A percentile compares a stretch with the other conserved stretches of the same genome.
Evolutionary conservation across 371 early-diverging fungal species (phyloP).

Genomic region (Mucor lusitanicus): DNA sequence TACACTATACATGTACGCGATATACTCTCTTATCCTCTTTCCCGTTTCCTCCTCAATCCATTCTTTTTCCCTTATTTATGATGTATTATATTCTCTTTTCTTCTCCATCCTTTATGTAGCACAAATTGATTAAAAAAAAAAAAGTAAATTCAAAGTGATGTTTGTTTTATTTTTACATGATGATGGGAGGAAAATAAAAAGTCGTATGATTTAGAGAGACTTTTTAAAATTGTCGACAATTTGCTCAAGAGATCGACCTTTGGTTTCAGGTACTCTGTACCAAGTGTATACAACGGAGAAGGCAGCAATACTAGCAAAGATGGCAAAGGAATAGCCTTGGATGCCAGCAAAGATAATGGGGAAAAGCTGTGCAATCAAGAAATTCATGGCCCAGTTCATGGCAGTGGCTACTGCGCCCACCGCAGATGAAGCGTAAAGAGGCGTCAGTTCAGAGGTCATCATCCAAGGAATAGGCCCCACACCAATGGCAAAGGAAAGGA

Average conservation of each 20-base stretch:
- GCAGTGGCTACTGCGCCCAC: slow-evolving; percentile 55
- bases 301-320: slow-evolving; percentile 30
- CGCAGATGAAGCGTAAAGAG: slow-evolving; percentile 63
- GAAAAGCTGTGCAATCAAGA: slow-evolving; percentile 24
- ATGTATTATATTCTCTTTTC: not conserved
- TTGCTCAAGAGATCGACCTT: slow-evolving; percentile 65
- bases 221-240: slow-evolving; percentile 25
- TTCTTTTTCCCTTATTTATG: not conserved
- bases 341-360: slow-evolving; percentile 17
- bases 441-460: slow-evolving; percentile 70
- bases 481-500: slow-evolving; percentile 81
- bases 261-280: slow-evolving; percentile 78
- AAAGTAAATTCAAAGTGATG: not conserved
- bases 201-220: not conserved
- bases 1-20: not conserved
- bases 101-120: not conserved
- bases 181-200: not conserved
- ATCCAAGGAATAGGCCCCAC: slow-evolving; percentile 85
- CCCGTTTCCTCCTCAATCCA: not conserved
- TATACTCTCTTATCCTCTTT: not conserved
- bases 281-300: slow-evolving; percentile 27
- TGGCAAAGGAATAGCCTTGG: slow-evolving; percentile 19
- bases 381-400: slow-evolving; percentile 60
- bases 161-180: not conserved
- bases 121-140: not conserved